phyloP scores from a whole-genome alignment of 371 early-diverging fungal genomes.

The Mucor saturninus region DNA sequence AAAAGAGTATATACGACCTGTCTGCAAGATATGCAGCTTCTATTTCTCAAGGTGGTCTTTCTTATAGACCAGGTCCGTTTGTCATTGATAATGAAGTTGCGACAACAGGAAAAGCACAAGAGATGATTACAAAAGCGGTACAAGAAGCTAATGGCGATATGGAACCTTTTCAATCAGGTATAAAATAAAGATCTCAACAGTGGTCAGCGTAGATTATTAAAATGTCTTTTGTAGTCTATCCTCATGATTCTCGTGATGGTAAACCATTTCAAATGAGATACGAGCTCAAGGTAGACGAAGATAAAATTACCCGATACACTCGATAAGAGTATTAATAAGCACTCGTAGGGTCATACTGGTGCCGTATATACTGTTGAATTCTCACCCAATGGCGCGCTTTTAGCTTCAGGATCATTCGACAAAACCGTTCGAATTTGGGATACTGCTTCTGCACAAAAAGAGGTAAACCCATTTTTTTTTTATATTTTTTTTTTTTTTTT shows the following conservation, averaged over 20 bases:
- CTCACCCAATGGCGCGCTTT: conserved; percentile 77
- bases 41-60: conserved; percentile 50
- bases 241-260: conserved; percentile 49
- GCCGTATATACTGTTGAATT: conserved; percentile 87
- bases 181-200: no score
- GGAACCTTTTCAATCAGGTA: conserved; percentile 43
- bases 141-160: conserved; percentile 53
- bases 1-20: conserved; percentile 85
- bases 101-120: conserved; percentile 42
- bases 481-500: background rate
- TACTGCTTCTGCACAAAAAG: conserved; percentile 68
- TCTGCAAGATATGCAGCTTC: conserved; percentile 74
- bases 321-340: background rate
- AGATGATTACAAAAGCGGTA: conserved; percentile 54
- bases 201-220: background rate
- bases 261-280: conserved; percentile 57
- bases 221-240: conserved; percentile 16
- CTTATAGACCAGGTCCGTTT: conserved; percentile 47
- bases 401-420: conserved; percentile 91
- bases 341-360: conserved; percentile 77
- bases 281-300: conserved; percentile 46
- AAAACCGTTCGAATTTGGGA: conserved; percentile 93
- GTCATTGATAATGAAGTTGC: conserved; percentile 44
- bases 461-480: conserved; percentile 43
- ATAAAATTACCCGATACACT: background rate